Percentiles rank a stretch among this genome's conserved stretches.
Evolutionary conservation across 495 filamentous ascomycete genomes (phyloP).

Genomic region (Penicillium alfredii): DNA sequence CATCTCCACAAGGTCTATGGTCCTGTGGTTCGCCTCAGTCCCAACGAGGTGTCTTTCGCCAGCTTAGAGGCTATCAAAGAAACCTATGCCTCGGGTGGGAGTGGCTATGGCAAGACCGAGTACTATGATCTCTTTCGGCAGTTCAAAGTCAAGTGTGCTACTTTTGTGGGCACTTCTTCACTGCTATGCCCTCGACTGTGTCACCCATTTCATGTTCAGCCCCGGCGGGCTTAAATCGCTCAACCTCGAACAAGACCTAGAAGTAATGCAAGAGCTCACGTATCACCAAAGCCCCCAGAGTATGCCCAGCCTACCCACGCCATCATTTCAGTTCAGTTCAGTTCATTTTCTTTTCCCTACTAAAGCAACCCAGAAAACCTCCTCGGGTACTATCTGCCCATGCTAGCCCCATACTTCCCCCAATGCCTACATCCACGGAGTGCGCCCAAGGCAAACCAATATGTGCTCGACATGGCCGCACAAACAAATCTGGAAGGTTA

Average conservation of each 20-base stretch:
- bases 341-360: no score
- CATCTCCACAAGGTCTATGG: conserved; percentile 50
- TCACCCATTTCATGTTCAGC: conserved; percentile 59
- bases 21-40: conserved; percentile 50
- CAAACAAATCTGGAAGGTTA: conserved; percentile 18
- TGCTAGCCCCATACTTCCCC: conserved; percentile 23
- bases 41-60: conserved; percentile 58
- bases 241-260: conserved; percentile 40
- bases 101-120: conserved; percentile 63
- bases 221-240: conserved; percentile 56
- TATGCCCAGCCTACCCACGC: conserved; percentile 18
- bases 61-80: conserved; percentile 54
- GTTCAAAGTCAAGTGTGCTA: conserved; percentile 49
- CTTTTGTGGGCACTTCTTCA: conserved; percentile 46
- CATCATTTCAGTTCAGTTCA: no score
- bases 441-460: conserved; percentile 27
- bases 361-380: conserved; percentile 18
- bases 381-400: conserved; percentile 25
- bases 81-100: conserved; percentile 59
- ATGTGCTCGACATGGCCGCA: conserved; percentile 22
- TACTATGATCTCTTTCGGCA: conserved; percentile 59
- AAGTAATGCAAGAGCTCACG: conserved; percentile 59
- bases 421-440: conserved; percentile 21
- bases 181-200: conserved; percentile 61
- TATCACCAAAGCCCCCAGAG: conserved; percentile 60